Evolutionary conservation across 2,329 filamentous ascomycete species (phyloP), one percentile per base, ranked within the genome.

Genomic region (Exserohilum turcica): DNA sequence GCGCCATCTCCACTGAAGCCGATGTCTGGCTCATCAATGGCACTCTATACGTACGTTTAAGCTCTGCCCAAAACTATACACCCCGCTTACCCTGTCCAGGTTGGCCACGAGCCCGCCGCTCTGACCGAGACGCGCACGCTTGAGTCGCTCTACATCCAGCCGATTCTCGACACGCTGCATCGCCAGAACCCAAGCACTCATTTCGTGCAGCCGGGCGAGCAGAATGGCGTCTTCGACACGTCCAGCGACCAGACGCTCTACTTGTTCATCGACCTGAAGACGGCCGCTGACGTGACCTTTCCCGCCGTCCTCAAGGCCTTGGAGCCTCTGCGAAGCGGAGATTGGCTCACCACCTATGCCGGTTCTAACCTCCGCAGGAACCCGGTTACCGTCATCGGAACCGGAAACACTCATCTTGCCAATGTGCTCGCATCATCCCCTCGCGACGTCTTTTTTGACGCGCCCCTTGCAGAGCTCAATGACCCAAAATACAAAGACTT

Each of bases 251-350:
- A 87, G 68, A 87, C 85, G 0, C 76, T 88, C 5, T 86, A 86
- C 73, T 77, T 88, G 40, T 86, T 86, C 71, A 81, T 88, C 52
- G 85, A 88, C 64, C 64, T 86, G 52, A 88, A 88, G 70, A 87
- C 85, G 0, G 73, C 79, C 31, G 84, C 84, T 5, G 63, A 72
- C 0, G 76, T 76, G 28, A 85, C 85, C 1, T 86, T 82, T 76
- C 75, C 83, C 2, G 77, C 76, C 29, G 84, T 86, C 2, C 74
- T 86, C 31, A 63, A 77, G 19, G 84, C 83, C 0, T 75, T 88
- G 1, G 73, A 82, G 42, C 85, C 84, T 1, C 77, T 88, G 3
- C 78, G 81, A n/a, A 66, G 73, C 8, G 77, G 76, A 16, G 77
- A 77, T 39, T 85, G 81, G 61, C 76, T 86, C 2, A 83, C 82